Percentiles rank a stretch among this genome's conserved stretches.
These are phyloP conservation scores for Ustilago loliicola DNA, from an alignment of 1,284 basidiomycete genomes.

Conservation along the genomic window DNA sequence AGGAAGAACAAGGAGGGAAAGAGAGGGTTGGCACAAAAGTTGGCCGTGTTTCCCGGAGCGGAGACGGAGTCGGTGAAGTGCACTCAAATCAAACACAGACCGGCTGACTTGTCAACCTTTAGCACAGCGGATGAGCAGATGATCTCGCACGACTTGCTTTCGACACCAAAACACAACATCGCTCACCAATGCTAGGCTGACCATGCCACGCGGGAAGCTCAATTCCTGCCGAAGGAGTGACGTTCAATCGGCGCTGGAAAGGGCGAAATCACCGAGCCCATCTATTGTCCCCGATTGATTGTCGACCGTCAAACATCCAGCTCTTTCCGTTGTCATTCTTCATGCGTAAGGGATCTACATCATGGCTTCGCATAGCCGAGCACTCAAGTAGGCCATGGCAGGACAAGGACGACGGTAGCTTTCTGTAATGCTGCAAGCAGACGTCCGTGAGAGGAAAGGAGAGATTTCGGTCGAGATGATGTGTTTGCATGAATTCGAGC, in stretches of 20 bases:
- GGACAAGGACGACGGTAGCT: not conserved
- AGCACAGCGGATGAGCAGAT: not conserved
- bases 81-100: not conserved
- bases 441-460: conserved; percentile 3
- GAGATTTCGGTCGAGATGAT: conserved; percentile 4
- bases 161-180: no score
- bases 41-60: conserved; percentile 1
- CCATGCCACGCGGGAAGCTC: not conserved
- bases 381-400: not conserved
- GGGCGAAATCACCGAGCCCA: conserved; percentile 4
- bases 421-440: not conserved
- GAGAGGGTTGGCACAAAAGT: not conserved
- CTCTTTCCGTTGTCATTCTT: not conserved
- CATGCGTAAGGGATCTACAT: not conserved
- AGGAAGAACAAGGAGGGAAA: not conserved
- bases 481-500: not conserved
- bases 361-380: not conserved
- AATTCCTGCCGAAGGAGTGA: not conserved
- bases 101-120: conserved; percentile 6
- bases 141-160: not conserved
- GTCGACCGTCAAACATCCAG: not conserved
- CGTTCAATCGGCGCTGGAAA: not conserved
- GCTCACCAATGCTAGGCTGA: not conserved
- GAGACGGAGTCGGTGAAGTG: not conserved
- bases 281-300: not conserved